phyloP scores from a whole-genome alignment of 768 basidiomycete species.

The Lactarius sp. region DNA sequence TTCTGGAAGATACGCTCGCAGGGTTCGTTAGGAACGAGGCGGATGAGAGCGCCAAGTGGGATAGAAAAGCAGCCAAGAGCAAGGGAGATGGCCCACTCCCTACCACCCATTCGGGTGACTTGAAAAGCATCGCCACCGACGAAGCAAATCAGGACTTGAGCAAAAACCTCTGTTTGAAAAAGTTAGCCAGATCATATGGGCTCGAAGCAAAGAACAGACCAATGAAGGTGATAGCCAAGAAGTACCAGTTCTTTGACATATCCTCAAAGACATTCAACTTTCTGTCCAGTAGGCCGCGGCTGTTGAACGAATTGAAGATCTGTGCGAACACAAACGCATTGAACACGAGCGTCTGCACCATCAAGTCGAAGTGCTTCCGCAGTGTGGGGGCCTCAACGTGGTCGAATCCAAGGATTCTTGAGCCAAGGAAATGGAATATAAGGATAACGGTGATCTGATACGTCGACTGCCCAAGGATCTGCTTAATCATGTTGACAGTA shows the following conservation, averaged over 20 bases:
- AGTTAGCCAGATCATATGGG: constrained; percentile 7
- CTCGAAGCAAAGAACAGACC: constrained; percentile 41
- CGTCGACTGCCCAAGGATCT: constrained; percentile 83
- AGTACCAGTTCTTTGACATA: constrained; percentile 65
- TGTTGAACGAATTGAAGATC: constrained; percentile 94
- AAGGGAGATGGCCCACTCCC: constrained; percentile 91
- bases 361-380: constrained; percentile 37
- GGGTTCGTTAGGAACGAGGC: constrained; percentile 68
- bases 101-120: constrained; percentile 70
- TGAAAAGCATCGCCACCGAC: constrained; percentile 90
- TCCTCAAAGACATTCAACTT: constrained; percentile 88
- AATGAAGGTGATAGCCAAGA: constrained; percentile 78
- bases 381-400: constrained; percentile 30
- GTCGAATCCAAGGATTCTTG: constrained; percentile 59
- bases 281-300: constrained; percentile 78
- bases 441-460: constrained; percentile 85
- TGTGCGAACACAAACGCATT: constrained; percentile 98
- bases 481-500: constrained; percentile 93
- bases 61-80: constrained; percentile 84
- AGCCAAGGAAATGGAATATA: constrained; percentile 84
- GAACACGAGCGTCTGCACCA: constrained; percentile 87
- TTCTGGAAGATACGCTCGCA: constrained; percentile 59
- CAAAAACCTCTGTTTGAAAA: constrained; percentile 61
- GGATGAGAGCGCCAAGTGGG: constrained; percentile 79
- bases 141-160: constrained; percentile 86